Evolutionary conservation across 176 grass and related monocot genomes (phyloP).

Genomic region (Poa pratensis): DNA sequence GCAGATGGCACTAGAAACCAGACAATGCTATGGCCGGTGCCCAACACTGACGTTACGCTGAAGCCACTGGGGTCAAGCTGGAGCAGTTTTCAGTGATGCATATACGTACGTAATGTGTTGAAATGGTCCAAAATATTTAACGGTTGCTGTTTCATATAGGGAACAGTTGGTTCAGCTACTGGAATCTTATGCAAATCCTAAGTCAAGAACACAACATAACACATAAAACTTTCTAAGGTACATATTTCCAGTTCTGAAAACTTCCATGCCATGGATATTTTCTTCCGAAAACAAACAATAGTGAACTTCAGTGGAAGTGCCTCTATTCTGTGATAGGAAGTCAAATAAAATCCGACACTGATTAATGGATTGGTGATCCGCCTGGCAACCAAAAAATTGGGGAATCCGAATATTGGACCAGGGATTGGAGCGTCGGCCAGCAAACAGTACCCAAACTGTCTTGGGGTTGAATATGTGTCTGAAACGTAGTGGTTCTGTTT

Average conservation of each 20-base stretch:
- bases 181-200: background rate
- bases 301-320: background rate
- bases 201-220: background rate
- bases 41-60: background rate
- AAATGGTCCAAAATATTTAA: background rate
- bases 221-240: background rate
- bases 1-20: background rate
- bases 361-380: background rate
- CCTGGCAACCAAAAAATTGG: background rate
- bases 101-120: background rate
- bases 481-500: constrained; percentile 35
- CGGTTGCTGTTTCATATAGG: background rate
- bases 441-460: constrained; percentile 40
- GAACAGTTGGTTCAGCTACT: constrained; percentile 2
- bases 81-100: background rate
- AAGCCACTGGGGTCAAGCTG: constrained; percentile 5
- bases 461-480: constrained; percentile 47
- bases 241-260: background rate
- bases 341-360: background rate
- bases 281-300: background rate
- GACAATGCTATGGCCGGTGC: background rate
- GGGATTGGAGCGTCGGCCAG: constrained; percentile 22
- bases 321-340: background rate
- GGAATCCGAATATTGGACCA: constrained; percentile 16
- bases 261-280: background rate